These are phyloP conservation scores for Penicillium waksmanii DNA, from an alignment of 495 filamentous ascomycete genomes.

Conservation along the genomic window DNA sequence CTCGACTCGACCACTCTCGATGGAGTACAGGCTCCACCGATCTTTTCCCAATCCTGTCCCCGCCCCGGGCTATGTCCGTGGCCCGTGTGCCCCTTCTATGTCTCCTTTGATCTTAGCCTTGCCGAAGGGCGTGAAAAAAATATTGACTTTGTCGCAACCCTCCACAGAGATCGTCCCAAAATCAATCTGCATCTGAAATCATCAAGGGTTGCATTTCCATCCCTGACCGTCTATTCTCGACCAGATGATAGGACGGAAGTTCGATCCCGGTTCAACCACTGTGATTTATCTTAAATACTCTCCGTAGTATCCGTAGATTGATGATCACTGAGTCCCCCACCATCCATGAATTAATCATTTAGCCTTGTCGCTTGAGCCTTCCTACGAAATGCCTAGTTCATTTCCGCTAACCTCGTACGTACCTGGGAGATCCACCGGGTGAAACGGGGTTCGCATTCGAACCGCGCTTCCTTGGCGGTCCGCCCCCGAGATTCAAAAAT, in stretches of 20 bases:
- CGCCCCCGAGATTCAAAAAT: not conserved
- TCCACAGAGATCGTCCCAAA: constrained; percentile 1
- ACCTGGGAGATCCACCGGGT: not conserved
- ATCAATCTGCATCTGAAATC: not conserved
- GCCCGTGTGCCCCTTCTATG: constrained; percentile 22
- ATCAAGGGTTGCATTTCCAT: not conserved
- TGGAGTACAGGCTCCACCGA: constrained; percentile 24
- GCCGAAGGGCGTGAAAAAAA: constrained; percentile 44
- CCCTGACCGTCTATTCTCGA: not conserved
- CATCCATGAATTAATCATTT: not conserved
- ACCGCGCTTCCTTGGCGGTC: not conserved
- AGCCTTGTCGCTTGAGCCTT: not conserved
- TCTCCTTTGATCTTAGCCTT: constrained; percentile 28
- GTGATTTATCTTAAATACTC: too few relatives aligned
- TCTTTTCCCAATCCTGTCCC: constrained; percentile 39
- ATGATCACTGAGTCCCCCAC: too few relatives aligned
- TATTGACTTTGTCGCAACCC: constrained; percentile 29
- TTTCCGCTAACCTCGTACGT: not conserved
- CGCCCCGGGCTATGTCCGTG: constrained; percentile 34
- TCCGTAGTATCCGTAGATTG: too few relatives aligned
- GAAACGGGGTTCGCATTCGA: not conserved
- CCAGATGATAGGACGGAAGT: not conserved
- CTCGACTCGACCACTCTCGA: not conserved
- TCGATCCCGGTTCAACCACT: not conserved
- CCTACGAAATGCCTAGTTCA: not conserved